Evolutionary conservation across 495 filamentous ascomycete genomes (phyloP), one percentile per base, ranked within the genome.

Genomic region (Penicillium turbatum): DNA sequence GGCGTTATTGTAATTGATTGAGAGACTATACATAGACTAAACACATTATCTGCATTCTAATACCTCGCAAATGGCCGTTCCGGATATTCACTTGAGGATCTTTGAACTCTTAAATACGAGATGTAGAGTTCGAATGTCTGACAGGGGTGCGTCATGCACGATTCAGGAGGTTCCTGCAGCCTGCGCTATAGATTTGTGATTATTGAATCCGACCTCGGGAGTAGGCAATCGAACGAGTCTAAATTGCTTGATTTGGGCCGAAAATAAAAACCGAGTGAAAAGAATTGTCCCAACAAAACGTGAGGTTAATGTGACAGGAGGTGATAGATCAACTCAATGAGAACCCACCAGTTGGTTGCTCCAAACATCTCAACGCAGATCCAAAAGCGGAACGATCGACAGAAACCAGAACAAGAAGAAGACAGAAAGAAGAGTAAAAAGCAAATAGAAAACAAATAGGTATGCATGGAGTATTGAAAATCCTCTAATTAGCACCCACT

Each of bases 71-170:
- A 4, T 2, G 4, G 4, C 21, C 4, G 21, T 24, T 24, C 21
- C 4, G 21, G 21, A 4, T 24, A 24, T 24, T 24, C 21, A 2
- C 21, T 27, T 27, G 13, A 16, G 15, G 35, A 39, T 21, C 30
- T 4, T 5, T 17, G 13, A 11, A 31, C 21, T 24, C 4, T 24
- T 24, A n/a, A n/a, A n/a, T n/a, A 24, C 21, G 11, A 21, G 48
- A n/a, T 34, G 29, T 13, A 16, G 48, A 24, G 21, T 4, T 24
- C 21, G 21, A 24, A 24, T 24, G 21, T 24, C 29, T 51, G 29
- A 51, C 38, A 51, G 48, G 38, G 38, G 36, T 41, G 15, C 15
- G n/a, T 51, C 1, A 51, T 51, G 29, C 37, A 51, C 29, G n/a
- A 42, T 13, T 37, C 48, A 51, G 48, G 48, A 51, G 48, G 6